Base-by-base conservation (phyloP, 2,329 filamentous ascomycete genomes). In the Lecanicillium sp. region DNA sequence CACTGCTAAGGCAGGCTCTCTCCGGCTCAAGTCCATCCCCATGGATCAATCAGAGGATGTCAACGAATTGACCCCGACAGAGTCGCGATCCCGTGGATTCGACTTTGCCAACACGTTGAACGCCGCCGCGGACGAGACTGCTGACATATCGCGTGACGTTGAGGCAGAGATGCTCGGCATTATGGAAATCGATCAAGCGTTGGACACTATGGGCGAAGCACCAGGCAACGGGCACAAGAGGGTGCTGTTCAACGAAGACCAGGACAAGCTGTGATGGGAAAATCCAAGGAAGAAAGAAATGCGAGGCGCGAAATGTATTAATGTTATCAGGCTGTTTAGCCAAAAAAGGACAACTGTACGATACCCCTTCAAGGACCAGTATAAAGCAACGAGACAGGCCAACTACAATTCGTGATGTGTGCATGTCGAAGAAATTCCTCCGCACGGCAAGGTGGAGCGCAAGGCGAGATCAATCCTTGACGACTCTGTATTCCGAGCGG, bases 401-500 rank as follows among this genome's bases (percentile, higher is more conserved):
- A 12, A 24, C 19, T 32, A 21, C 17, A 46, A 21, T 7, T 14
- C 14, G 3, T 24, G 14, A 32, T 41, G 44, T 45, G 40, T 51
- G 26, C 38, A 30, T 41, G 52, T 19, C 33, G 26, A 15, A 24
- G 40, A 50, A 23, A 51, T 15, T 37, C 51, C 43, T 78, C 78
- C 81, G 81, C 81, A 81, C 78, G 79, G 79, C 79, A 75, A 79
- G 81, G 81, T 84, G 81, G 80, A 84, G 81, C 79, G 78, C 80
- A 84, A 84, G 81, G 81, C 78, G 79, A 84, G 81, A 81, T 64
- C 71, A 70, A 79, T 84, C 81, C 81, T 84, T 84, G 80, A 75
- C 69, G 73, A 75, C 79, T 83, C 78, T 84, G 81, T 84, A 84
- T 84, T 84, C 80, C 78, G 80, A 82, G 81, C 81, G 81, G 79